Evolutionary conservation across 2,329 filamentous ascomycete species (phyloP).

Genomic region (Colletotrichum lini): DNA sequence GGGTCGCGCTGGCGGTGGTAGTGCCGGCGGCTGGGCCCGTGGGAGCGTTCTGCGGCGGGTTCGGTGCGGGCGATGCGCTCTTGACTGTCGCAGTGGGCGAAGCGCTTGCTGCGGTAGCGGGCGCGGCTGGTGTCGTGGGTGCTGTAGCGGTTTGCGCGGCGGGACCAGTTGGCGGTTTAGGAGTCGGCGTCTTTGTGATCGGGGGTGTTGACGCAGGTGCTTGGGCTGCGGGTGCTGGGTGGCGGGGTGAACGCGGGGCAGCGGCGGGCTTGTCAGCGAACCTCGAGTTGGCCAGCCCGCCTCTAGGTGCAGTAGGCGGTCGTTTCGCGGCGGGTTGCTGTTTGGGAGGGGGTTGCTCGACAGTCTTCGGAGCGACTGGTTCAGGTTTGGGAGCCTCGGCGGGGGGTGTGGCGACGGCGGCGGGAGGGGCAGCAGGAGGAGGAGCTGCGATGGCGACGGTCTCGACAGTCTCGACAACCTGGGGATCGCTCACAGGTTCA

Average conservation of each 20-base stretch:
- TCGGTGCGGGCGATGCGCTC: slow-evolving; percentile 33
- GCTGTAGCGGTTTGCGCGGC: slow-evolving; percentile 15
- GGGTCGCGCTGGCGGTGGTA: slow-evolving; percentile 26
- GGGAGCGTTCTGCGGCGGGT: slow-evolving; percentile 40
- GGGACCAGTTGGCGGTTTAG: slow-evolving; percentile 25
- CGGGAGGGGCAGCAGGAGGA: slow-evolving; percentile 30
- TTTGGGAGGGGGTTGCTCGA: slow-evolving; percentile 18
- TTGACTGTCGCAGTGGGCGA: slow-evolving; percentile 11
- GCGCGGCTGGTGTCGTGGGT: slow-evolving; percentile 1
- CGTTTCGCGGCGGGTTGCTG: background rate
- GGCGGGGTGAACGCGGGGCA: slow-evolving; percentile 36
- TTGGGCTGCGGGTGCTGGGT: slow-evolving; percentile 17
- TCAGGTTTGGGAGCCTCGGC: slow-evolving; percentile 24
- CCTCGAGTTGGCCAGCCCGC: slow-evolving; percentile 32
- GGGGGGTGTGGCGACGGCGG: slow-evolving; percentile 29
- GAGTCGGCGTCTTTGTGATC: slow-evolving; percentile 12
- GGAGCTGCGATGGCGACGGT: slow-evolving; percentile 18
- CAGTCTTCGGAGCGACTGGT: slow-evolving; percentile 8
- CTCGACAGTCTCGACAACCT: slow-evolving; percentile 25
- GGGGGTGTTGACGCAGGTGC: slow-evolving; percentile 18
- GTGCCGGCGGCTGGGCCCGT: background rate
- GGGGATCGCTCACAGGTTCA: slow-evolving; percentile 57
- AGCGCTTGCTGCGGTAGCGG: background rate
- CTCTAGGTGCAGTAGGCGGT: slow-evolving; percentile 24
- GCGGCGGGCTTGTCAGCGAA: slow-evolving; percentile 37